These are phyloP conservation scores for Hymenoscyphus fraxineus DNA, from an alignment of 2,329 filamentous ascomycete species.

Conservation along the genomic window DNA sequence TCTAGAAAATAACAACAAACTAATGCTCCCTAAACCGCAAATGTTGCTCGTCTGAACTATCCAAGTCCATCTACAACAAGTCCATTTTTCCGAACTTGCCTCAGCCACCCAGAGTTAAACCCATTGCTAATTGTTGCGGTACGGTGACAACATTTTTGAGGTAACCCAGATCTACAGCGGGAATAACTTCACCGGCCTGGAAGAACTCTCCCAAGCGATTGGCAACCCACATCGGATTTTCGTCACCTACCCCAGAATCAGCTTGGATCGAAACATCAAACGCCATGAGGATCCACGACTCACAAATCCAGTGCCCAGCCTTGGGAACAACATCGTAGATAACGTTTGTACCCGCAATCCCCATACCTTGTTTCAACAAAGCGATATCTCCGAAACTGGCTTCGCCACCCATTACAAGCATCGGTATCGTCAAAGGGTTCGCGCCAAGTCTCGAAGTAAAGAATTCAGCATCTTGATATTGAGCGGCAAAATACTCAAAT, in stretches of 20 bases:
- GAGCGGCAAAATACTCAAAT: background rate
- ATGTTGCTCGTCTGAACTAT: background rate
- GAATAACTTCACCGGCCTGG: slow-evolving; percentile 1
- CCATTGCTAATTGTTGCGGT: slow-evolving; percentile 2
- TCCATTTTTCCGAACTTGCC: background rate
- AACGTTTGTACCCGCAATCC: background rate
- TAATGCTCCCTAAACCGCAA: background rate
- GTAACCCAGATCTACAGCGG: background rate
- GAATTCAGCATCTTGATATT: background rate
- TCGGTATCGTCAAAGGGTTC: background rate
- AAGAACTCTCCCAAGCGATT: slow-evolving; percentile 5
- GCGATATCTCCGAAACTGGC: background rate
- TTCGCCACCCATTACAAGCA: slow-evolving; percentile 1
- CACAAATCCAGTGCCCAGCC: background rate
- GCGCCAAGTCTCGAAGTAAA: background rate
- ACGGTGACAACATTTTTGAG: background rate
- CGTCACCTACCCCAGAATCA: slow-evolving; percentile 4
- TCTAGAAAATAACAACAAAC: background rate
- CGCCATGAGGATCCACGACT: background rate
- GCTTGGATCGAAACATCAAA: background rate
- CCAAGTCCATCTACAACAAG: background rate
- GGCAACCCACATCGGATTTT: slow-evolving; percentile 11
- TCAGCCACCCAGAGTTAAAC: background rate
- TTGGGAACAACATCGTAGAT: background rate
- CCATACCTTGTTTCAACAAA: background rate